phyloP scores from a whole-genome alignment of 352 stramenopile species.

The Aphanomyces euteiches region DNA sequence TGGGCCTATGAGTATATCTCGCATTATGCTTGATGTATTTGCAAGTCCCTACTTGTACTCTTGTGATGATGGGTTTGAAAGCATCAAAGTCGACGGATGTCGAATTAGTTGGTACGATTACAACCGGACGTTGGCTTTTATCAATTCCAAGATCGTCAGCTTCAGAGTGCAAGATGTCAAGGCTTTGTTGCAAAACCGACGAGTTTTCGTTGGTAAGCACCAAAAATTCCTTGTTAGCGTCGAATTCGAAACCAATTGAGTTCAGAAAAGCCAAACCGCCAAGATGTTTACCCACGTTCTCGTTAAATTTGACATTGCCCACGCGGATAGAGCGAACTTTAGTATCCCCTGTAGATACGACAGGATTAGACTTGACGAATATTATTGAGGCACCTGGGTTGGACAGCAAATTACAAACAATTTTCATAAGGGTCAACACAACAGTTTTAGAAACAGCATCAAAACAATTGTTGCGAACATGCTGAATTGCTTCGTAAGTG shows the following conservation, averaged over 20 bases:
- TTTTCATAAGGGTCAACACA: constrained; percentile 80
- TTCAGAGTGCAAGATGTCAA: constrained; percentile 65
- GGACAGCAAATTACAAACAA: constrained; percentile 79
- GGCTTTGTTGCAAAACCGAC: constrained; percentile 43
- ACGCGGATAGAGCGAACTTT: constrained; percentile 79
- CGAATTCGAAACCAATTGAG: constrained; percentile 59
- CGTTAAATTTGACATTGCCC: constrained; percentile 70
- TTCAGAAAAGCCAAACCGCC: constrained; percentile 70
- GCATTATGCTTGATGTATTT: not conserved
- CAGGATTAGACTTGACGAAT: no score
- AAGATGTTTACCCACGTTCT: constrained; percentile 56
- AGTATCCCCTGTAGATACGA: constrained; percentile 53
- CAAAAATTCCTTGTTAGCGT: constrained; percentile 51
- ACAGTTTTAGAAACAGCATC: constrained; percentile 58
- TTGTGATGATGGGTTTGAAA: constrained; percentile 81
- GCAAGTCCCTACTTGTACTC: constrained; percentile 49
- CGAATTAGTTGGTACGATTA: constrained; percentile 39
- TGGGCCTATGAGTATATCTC: constrained; percentile 51
- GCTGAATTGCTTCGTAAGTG: constrained; percentile 60
- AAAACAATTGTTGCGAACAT: constrained; percentile 70
- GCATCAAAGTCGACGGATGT: constrained; percentile 61
- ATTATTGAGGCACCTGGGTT: constrained; percentile 48
- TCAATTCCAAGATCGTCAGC: constrained; percentile 73
- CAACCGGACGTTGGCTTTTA: constrained; percentile 41
- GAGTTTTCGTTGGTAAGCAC: constrained; percentile 38